Conservation (phyloP, 495 filamentous ascomycete genomes). For the Daldinia decipiens region DNA sequence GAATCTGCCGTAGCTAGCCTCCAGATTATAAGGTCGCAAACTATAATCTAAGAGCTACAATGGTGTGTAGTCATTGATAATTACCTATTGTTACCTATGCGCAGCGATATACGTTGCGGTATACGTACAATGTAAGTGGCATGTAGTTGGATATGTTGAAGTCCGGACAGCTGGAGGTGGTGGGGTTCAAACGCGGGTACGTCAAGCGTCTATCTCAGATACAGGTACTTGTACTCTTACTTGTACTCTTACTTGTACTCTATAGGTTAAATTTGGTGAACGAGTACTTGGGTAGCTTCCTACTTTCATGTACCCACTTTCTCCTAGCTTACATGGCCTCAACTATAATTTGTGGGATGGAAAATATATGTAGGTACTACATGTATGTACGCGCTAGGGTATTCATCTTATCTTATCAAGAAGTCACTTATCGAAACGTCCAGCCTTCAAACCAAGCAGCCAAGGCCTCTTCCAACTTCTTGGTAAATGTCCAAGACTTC, state of each 20-base stretch:
- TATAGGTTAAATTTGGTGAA: neutral
- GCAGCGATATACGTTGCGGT: neutral
- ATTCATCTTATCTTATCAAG: conserved; percentile 17
- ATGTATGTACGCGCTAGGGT: conserved; percentile 3
- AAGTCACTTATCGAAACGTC: neutral
- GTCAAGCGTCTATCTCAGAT: neutral
- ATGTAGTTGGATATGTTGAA: conserved; percentile 5
- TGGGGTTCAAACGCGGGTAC: conserved; percentile 4
- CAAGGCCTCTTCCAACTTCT: conserved; percentile 1
- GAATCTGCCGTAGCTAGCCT: conserved; percentile 1
- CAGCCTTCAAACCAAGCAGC: neutral
- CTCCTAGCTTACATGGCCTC: neutral
- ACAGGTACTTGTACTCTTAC: neutral
- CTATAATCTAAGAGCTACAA: neutral
- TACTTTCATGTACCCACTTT: neutral
- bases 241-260: neutral
- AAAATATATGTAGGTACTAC: no score
- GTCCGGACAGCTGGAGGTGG: neutral
- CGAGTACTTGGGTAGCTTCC: neutral
- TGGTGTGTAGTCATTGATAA: neutral
- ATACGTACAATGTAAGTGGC: conserved; percentile 4
- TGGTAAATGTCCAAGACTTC: neutral
- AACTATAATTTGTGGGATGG: conserved; percentile 10
- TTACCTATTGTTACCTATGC: neutral
- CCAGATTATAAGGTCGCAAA: conserved; percentile 2